phyloP scores from a whole-genome alignment of 1,284 basidiomycete genomes.

The Melampsora occidentalis region DNA sequence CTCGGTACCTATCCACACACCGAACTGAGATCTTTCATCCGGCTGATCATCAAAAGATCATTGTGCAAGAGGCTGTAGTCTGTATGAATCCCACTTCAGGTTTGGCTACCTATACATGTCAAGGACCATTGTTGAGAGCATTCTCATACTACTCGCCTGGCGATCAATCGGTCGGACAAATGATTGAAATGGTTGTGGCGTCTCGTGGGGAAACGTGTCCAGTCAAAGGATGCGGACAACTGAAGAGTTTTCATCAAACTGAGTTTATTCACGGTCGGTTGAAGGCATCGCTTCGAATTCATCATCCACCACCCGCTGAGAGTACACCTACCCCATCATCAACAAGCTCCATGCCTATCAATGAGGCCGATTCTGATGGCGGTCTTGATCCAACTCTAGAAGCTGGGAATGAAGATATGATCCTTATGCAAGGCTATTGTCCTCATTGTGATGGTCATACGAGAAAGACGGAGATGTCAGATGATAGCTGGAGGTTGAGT shows the following conservation, averaged over 20 bases:
- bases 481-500: constrained; percentile 70
- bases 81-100: constrained; percentile 59
- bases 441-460: constrained; percentile 52
- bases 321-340: constrained; percentile 68
- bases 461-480: constrained; percentile 82
- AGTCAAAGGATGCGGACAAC: constrained; percentile 37
- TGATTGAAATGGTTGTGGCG: constrained; percentile 60
- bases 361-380: constrained; percentile 61
- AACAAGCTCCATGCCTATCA: constrained; percentile 88
- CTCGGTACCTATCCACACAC: constrained; percentile 80
- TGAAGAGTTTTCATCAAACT: constrained; percentile 40
- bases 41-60: constrained; percentile 88
- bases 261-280: constrained; percentile 37
- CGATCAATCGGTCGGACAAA: constrained; percentile 42
- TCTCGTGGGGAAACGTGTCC: constrained; percentile 31
- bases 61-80: constrained; percentile 69
- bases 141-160: constrained; percentile 42
- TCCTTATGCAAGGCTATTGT: constrained; percentile 42
- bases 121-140: constrained; percentile 37
- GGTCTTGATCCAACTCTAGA: constrained; percentile 52
- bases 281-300: constrained; percentile 68
- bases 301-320: constrained; percentile 66
- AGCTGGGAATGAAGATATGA: constrained; percentile 16
- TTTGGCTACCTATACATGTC: constrained; percentile 20
- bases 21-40: constrained; percentile 79